A percentile compares a stretch with the other conserved stretches of the same genome.
These are phyloP conservation scores for Penicillium sclerotiorum DNA, from an alignment of 2,329 filamentous ascomycete genomes.

Conservation along the genomic window DNA sequence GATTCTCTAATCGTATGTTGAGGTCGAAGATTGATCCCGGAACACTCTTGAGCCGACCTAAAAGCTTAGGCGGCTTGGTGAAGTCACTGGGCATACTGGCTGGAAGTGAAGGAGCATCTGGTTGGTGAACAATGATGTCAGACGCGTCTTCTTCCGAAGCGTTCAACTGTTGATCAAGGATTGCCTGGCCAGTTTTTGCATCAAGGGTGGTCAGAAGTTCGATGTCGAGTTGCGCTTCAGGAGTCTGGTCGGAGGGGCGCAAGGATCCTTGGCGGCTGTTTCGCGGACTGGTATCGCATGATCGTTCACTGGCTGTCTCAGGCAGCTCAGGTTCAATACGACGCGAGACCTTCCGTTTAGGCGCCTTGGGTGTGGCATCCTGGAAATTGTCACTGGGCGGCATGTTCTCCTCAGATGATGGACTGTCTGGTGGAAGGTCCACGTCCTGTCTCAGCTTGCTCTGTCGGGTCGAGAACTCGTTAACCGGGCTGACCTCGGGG, in stretches of 20 bases:
- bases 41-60: conserved; percentile 69
- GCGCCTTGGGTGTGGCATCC: conserved; percentile 35
- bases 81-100: conserved; percentile 21
- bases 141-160: conserved; percentile 22
- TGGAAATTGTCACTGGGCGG: conserved; percentile 16
- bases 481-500: conserved; percentile 29
- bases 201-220: conserved; percentile 48
- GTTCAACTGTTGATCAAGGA: conserved; percentile 25
- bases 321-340: conserved; percentile 44
- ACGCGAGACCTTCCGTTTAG: conserved; percentile 37
- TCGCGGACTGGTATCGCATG: conserved; percentile 25
- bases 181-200: conserved; percentile 43
- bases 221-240: conserved; percentile 28
- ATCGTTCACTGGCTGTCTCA: conserved; percentile 41
- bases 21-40: conserved; percentile 66
- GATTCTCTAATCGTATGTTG: conserved; percentile 66
- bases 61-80: conserved; percentile 41
- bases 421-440: conserved; percentile 24
- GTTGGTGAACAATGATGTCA: conserved; percentile 23
- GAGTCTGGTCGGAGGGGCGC: conserved; percentile 3
- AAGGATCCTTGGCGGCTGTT: conserved; percentile 7
- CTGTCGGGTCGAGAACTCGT: conserved; percentile 36
- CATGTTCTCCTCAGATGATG: conserved; percentile 8
- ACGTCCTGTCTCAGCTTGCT: conserved; percentile 32
- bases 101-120: conserved; percentile 11